Conservation (phyloP, 371 early-diverging fungal genomes). For the Actinomortierella ambigua region DNA sequence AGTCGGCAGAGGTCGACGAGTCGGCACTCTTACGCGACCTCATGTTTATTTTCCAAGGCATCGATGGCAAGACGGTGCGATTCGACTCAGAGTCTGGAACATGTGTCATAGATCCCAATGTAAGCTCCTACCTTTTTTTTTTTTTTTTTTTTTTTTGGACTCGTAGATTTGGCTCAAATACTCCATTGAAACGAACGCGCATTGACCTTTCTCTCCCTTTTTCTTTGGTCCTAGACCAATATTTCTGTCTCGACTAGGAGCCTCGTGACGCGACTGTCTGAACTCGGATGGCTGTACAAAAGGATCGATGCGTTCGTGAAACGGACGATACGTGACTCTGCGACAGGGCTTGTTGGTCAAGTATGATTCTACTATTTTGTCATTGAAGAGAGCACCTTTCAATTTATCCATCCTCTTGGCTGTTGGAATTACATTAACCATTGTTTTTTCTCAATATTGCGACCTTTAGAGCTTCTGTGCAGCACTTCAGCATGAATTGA, state of each 20-base stretch:
- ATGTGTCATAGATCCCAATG: slow-evolving; percentile 59
- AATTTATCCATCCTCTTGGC: no score
- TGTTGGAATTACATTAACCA: not conserved
- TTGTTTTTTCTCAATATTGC: not conserved
- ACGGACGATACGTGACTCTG: slow-evolving; percentile 47
- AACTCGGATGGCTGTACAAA: slow-evolving; percentile 77
- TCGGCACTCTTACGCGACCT: slow-evolving; percentile 79
- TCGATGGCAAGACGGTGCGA: slow-evolving; percentile 86
- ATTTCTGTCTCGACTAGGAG: slow-evolving; percentile 64
- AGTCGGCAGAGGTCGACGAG: slow-evolving; percentile 64
- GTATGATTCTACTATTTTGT: slow-evolving; percentile 21
- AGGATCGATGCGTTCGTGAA: slow-evolving; percentile 57
- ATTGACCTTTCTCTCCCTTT: not conserved
- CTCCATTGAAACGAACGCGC: not conserved
- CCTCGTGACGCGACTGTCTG: slow-evolving; percentile 61
- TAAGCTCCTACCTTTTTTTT: slow-evolving; percentile 18
- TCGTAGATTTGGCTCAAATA: no score
- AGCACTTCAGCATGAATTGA: slow-evolving; percentile 77
- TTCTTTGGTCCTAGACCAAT: slow-evolving; percentile 37
- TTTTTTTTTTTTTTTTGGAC: not conserved
- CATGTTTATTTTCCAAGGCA: slow-evolving; percentile 92
- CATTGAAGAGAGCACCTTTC: no score
- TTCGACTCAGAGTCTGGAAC: slow-evolving; percentile 56
- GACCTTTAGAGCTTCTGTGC: slow-evolving; percentile 77
- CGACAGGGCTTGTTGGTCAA: slow-evolving; percentile 69